Evolutionary conservation across 2,329 filamentous ascomycete species (phyloP), one percentile per base, ranked within the genome.

Genomic region (Epichloe brachyelytri): DNA sequence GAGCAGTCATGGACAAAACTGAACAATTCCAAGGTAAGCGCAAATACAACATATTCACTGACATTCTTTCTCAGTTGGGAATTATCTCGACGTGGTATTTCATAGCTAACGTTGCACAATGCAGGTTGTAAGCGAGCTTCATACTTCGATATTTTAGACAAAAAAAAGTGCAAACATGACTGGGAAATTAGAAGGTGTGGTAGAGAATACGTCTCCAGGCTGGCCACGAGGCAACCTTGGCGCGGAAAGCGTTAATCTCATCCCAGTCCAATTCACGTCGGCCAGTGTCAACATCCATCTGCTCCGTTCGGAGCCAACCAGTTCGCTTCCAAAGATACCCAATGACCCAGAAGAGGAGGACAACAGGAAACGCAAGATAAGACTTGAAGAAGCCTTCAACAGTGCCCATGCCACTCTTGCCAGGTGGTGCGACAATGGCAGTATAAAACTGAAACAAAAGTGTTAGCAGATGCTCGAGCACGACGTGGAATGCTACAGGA

Each of bases 261-360:
- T 83, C 79, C 79, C 79, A 85, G 62, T 86, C 76, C 52, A 84
- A 73, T 65, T 80, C 76, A 56, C 82, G 75, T 52, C 82, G 76
- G 48, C 80, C 82, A 50, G 74, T 76, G 62, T 86, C 82, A 51
- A 87, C 72, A 58, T 87, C 83, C 57, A 88, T 85, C 55, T 85
- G 69, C 36, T 70, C 63, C 2, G 76, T 70, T 37, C 65, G 72
- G 53, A 83, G 68, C 76, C 78, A 85, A 20, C 76, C 76, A 46
- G 71, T 65, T 46, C 80, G 71, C 72, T 86, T 86, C 83, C 82
- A 86, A 54, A 79, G 44, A 62, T 77, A 86, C 3, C 82, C 79
- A 47, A 68, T 60, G 43, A 68, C 55, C 74, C 77, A 82, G 68
- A 82, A 82, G 57, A 66, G 53, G 17, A 80, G 59, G 49, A 80